These are phyloP conservation scores for Linnemannia elongata DNA, from an alignment of 192 early-diverging fungal species.

Conservation along the genomic window DNA sequence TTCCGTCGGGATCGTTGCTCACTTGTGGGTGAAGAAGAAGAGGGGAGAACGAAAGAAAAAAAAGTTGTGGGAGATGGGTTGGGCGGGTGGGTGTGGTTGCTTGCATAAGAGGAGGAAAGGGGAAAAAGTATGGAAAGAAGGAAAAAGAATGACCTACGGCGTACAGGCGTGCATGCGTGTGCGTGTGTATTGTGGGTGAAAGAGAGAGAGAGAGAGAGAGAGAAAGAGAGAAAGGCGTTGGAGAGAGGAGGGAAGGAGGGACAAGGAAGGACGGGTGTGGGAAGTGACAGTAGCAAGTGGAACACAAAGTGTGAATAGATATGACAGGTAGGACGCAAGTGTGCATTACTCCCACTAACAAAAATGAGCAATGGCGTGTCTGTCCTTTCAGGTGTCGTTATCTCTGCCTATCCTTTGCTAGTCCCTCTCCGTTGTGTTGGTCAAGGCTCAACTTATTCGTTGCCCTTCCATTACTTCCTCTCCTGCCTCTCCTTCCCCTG, in stretches of 20 bases:
- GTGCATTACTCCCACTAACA: not conserved
- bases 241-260: not conserved
- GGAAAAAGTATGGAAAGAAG: too few species aligned
- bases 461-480: too few species aligned
- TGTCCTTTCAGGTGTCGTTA: not conserved
- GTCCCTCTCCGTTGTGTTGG: not conserved
- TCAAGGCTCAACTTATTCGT: too few species aligned
- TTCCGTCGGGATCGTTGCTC: conserved; percentile 6
- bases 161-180: too few species aligned
- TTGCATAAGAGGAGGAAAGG: too few species aligned
- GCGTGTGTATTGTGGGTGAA: too few species aligned
- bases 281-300: not conserved
- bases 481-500: not conserved
- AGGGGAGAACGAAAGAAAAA: not conserved
- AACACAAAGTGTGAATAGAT: not conserved
- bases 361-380: not conserved
- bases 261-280: not conserved
- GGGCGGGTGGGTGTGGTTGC: too few species aligned
- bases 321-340: too few species aligned
- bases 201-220: too few species aligned
- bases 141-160: too few species aligned
- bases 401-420: not conserved
- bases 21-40: not conserved
- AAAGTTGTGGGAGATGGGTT: not conserved
- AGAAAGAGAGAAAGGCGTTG: too few species aligned